Evolutionary conservation across 768 basidiomycete species (phyloP).

Genomic region (Leccinum fibrillosum): DNA sequence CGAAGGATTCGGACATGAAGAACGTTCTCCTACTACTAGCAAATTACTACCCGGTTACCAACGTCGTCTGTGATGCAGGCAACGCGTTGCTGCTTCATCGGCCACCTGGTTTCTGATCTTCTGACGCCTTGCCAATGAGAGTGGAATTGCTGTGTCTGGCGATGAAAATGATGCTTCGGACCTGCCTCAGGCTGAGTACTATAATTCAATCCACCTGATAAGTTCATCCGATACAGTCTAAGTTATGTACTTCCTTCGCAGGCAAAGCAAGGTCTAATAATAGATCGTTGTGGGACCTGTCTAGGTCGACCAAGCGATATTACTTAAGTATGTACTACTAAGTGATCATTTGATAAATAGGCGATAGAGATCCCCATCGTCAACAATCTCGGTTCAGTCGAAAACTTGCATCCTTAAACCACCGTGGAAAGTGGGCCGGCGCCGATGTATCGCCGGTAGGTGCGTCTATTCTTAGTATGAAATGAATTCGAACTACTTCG

Average conservation of each 20-base stretch:
- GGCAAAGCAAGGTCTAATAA: neutral
- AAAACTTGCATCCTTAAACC: neutral
- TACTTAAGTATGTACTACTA: neutral
- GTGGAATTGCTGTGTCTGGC: neutral
- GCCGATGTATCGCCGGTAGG: neutral
- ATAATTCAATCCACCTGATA: neutral
- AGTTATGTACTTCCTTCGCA: neutral
- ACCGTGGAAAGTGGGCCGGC: neutral
- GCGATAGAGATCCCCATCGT: neutral
- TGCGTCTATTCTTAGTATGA: neutral
- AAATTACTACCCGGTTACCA: too few relatives aligned
- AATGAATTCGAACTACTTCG: neutral
- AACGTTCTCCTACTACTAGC: neutral
- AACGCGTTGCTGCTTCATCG: too few relatives aligned
- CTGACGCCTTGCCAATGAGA: neutral
- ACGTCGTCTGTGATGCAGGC: neutral
- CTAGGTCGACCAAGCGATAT: neutral
- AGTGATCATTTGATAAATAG: neutral
- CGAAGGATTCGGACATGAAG: neutral
- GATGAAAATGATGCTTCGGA: neutral
- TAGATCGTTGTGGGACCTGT: neutral
- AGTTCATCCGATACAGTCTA: neutral
- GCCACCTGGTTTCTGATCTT: neutral
- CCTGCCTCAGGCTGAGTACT: neutral
- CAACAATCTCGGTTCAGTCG: neutral